Evolutionary conservation across 169 alveolate species (phyloP), one percentile per base, ranked within the genome.

Genomic region (Cyclospora cayetanensis): DNA sequence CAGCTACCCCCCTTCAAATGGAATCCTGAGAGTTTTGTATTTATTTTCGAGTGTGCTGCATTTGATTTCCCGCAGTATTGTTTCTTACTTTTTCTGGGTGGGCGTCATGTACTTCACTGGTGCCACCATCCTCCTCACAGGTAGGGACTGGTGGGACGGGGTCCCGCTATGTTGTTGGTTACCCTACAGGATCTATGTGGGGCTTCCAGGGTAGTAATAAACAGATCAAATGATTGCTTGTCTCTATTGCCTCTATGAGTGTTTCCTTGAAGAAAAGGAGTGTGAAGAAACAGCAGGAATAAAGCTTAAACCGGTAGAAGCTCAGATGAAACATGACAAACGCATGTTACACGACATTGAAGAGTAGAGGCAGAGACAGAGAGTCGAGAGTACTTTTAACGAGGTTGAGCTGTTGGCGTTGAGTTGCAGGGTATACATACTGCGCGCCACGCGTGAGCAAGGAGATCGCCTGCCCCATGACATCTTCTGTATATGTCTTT

Each of bases 31-130:
- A n/a, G n/a, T n/a, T n/a, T n/a, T n/a, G n/a, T n/a, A n/a, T n/a
- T n/a, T n/a, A n/a, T n/a, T n/a, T n/a, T n/a, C n/a, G n/a, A n/a
- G n/a, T n/a, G n/a, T n/a, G n/a, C n/a, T n/a, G n/a, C n/a, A n/a
- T 60, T 39, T 1, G 37, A 2, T 68, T 46, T 39, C 42, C 83
- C 29, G 76, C 70, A 94, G 95, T 20, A 63, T 84, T 25, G 91
- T 92, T 27, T 89, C 94, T 31, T 94, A 94, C 63, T 94, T 94
- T 80, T 94, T 94, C 85, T 94, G 95, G 95, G 92, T 94, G 18
- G 95, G 94, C n/a, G 43, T 85, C 41, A 52, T 92, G n/a, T 65
- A 92, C 74, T 20, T 94, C 4, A 34, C 88, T 27, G 95, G 95
- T 46, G 87, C 95, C 20, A 65, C 92, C 12, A 76, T 92, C 43